Conservation (phyloP, 768 basidiomycete genomes). For the Harrya chromipes region DNA sequence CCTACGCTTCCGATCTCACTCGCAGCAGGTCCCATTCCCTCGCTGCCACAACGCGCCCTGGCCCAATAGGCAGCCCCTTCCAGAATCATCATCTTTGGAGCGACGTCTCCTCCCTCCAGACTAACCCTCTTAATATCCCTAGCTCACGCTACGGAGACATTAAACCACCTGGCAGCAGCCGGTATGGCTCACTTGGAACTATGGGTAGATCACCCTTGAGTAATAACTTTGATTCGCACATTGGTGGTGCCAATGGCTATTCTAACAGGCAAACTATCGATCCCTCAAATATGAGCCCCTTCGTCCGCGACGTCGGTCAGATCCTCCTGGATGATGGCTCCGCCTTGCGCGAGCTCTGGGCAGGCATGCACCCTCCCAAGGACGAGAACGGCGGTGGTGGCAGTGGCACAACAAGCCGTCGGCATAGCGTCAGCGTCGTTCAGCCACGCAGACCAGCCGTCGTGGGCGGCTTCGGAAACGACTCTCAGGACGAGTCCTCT, state of each 20-base stretch:
- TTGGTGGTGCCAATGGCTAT: conserved; percentile 47
- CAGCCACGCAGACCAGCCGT: conserved; percentile 66
- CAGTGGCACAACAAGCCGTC: conserved; percentile 78
- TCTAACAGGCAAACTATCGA: conserved; percentile 44
- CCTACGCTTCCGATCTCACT: conserved; percentile 58
- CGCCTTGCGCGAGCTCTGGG: conserved; percentile 72
- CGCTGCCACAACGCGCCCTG: conserved; percentile 54
- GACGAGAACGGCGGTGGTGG: conserved; percentile 62
- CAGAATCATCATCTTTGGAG: conserved; percentile 50
- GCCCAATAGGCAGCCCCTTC: conserved; percentile 49
- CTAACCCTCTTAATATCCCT: conserved; percentile 58
- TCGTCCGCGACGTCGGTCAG: conserved; percentile 79
- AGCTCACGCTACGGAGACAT: conserved; percentile 55
- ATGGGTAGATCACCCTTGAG: conserved; percentile 54
- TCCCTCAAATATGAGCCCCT: conserved; percentile 79
- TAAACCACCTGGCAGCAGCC: conserved; percentile 58
- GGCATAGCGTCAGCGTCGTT: conserved; percentile 82
- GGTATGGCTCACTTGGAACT: conserved; percentile 61
- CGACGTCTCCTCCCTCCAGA: conserved; percentile 45
- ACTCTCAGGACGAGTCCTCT: conserved; percentile 40
- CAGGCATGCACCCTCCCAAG: conserved; percentile 59
- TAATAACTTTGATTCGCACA: conserved; percentile 47
- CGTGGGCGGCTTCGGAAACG: conserved; percentile 56
- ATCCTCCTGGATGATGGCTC: conserved; percentile 73
- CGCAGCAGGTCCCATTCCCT: conserved; percentile 78